These are phyloP conservation scores for Elaeagnus macrophylla DNA, from an alignment of 306 rosid species.

Conservation along the genomic window DNA sequence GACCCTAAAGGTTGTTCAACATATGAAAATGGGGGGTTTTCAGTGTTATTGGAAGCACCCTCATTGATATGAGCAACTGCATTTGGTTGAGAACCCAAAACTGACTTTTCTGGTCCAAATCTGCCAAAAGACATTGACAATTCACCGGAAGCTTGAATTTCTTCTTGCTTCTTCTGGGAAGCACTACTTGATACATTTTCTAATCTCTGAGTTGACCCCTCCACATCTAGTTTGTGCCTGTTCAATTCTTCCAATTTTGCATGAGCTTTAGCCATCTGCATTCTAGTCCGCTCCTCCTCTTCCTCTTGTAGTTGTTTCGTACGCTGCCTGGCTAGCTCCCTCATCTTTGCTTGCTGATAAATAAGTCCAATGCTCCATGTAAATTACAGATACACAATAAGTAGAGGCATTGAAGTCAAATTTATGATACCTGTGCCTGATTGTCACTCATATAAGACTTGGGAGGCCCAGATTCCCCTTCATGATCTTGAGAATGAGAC, in stretches of 20 bases:
- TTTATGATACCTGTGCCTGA: constrained; percentile 58
- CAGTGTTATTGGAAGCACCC: constrained; percentile 22
- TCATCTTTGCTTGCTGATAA: constrained; percentile 56
- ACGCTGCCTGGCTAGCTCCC: constrained; percentile 68
- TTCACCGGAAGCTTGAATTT: constrained; percentile 30
- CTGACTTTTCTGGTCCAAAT: constrained; percentile 22
- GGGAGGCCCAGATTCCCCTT: constrained; percentile 41
- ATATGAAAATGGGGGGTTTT: constrained; percentile 26
- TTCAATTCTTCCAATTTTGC: constrained; percentile 79
- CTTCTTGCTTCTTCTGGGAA: constrained; percentile 43
- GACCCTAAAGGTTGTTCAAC: constrained; percentile 26
- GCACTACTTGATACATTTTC: constrained; percentile 35
- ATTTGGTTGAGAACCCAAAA: constrained; percentile 23
- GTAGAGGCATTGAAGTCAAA: constrained; percentile 17
- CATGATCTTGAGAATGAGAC: constrained; percentile 30
- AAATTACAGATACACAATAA: constrained; percentile 17
- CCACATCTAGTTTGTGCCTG: constrained; percentile 39
- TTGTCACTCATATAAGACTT: constrained; percentile 36
- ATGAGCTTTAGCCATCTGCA: constrained; percentile 65
- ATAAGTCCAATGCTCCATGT: constrained; percentile 10
- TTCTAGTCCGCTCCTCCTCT: constrained; percentile 73
- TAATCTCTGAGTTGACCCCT: constrained; percentile 33
- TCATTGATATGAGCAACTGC: constrained; percentile 26
- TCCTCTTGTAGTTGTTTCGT: constrained; percentile 77
- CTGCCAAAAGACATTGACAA: constrained; percentile 19